A percentile compares a stretch with the other conserved stretches of the same genome.
Conservation (phyloP, 2,329 filamentous ascomycete genomes). For the Botrytis cinerea region DNA sequence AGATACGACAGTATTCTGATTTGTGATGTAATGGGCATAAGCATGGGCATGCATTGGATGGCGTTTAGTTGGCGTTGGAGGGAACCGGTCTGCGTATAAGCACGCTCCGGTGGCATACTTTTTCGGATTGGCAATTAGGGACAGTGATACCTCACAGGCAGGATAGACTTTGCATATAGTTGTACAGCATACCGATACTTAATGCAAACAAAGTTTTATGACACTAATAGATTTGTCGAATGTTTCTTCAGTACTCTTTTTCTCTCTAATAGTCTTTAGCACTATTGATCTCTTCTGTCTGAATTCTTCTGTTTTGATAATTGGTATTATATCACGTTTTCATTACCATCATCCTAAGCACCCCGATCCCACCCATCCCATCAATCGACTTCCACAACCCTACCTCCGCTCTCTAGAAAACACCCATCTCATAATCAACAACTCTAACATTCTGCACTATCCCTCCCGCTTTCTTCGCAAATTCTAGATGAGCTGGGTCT, state of each 20-base stretch:
- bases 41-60: slow-evolving; percentile 40
- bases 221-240: background rate
- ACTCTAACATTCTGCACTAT: slow-evolving; percentile 57
- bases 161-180: slow-evolving; percentile 20
- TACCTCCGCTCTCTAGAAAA: slow-evolving; percentile 43
- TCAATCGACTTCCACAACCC: background rate
- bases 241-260: background rate
- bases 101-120: background rate
- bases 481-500: slow-evolving; percentile 64
- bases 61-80: slow-evolving; percentile 29
- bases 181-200: slow-evolving; percentile 15
- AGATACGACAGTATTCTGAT: slow-evolving; percentile 19
- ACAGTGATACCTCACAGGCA: slow-evolving; percentile 17
- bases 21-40: slow-evolving; percentile 26
- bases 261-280: background rate
- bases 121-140: slow-evolving; percentile 1
- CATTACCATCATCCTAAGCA: background rate
- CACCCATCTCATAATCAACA: slow-evolving; percentile 60
- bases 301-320: background rate
- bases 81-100: slow-evolving; percentile 13
- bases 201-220: slow-evolving; percentile 2
- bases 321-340: background rate
- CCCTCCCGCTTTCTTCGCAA: slow-evolving; percentile 53
- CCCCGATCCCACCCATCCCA: background rate
- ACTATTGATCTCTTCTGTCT: background rate